Percentiles rank a stretch among this genome's conserved stretches.
phyloP scores from a whole-genome alignment of 306 rosid genomes.

The Trifolium pratense region DNA sequence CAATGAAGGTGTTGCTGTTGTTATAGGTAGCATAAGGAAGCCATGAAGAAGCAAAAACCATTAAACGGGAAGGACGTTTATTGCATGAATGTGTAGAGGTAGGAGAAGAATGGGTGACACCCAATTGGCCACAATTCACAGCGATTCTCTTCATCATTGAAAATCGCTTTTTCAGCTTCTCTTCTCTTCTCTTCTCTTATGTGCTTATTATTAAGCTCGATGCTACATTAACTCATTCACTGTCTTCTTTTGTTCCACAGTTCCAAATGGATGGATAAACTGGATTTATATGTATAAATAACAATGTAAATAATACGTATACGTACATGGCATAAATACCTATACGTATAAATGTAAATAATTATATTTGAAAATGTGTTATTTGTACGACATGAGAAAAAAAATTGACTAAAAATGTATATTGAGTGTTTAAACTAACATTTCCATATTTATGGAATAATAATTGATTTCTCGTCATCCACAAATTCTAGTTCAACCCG shows the following conservation, averaged over 20 bases:
- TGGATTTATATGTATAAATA: neutral
- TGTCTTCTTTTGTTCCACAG: neutral
- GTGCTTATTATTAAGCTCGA: neutral
- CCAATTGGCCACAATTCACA: neutral
- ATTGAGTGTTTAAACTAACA: no score
- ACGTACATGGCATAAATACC: no score
- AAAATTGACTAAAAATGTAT: no score
- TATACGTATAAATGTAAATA: no score
- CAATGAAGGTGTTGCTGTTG: conserved; percentile 26
- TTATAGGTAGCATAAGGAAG: neutral
- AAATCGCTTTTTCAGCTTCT: neutral
- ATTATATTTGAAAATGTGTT: no score
- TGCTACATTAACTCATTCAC: neutral
- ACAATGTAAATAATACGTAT: no score
- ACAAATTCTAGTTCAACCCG: no score
- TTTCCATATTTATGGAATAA: no score
- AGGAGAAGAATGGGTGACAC: neutral
- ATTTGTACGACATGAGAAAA: no score
- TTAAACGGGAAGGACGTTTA: neutral
- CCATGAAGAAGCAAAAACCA: conserved; percentile 25
- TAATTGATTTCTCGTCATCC: no score
- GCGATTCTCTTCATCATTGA: neutral
- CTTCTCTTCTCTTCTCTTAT: no score
- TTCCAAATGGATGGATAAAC: neutral
- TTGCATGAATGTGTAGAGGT: neutral